A percentile compares a stretch with the other conserved stretches of the same genome.
Conservation (phyloP, 208 protist genomes). For the Trypanosoma melophagium region DNA sequence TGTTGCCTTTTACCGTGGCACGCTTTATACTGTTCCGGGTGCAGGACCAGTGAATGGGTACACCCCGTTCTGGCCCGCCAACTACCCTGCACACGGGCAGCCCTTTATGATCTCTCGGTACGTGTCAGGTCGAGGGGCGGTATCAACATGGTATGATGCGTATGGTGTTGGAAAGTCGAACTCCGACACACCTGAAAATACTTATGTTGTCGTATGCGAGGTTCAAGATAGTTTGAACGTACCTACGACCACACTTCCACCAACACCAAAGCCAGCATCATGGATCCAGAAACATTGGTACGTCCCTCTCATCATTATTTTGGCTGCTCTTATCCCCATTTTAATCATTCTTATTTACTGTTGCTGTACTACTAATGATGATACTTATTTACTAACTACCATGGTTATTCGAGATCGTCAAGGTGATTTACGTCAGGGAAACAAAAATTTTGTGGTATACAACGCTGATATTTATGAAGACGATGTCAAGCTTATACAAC, state of each 20-base stretch:
- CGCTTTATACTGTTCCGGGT: neutral
- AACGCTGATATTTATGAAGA: no score
- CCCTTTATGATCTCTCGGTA: neutral
- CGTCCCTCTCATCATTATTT: neutral
- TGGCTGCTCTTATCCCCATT: neutral
- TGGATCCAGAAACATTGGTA: neutral
- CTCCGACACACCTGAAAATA: neutral
- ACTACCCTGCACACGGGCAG: neutral
- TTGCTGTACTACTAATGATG: neutral
- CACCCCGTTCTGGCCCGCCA: neutral
- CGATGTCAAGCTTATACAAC: no score
- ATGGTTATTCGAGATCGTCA: neutral
- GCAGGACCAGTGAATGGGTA: neutral
- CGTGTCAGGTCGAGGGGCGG: neutral
- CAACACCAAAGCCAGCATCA: neutral
- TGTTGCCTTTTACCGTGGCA: neutral
- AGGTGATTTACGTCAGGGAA: no score
- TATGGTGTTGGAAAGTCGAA: neutral
- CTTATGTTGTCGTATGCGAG: neutral
- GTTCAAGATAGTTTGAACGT: neutral
- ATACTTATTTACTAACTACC: neutral
- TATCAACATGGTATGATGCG: neutral
- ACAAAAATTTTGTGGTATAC: no score
- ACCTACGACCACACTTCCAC: neutral
- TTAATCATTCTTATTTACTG: neutral